phyloP scores from a whole-genome alignment of 371 early-diverging fungal species.

The Smittium culicis region DNA sequence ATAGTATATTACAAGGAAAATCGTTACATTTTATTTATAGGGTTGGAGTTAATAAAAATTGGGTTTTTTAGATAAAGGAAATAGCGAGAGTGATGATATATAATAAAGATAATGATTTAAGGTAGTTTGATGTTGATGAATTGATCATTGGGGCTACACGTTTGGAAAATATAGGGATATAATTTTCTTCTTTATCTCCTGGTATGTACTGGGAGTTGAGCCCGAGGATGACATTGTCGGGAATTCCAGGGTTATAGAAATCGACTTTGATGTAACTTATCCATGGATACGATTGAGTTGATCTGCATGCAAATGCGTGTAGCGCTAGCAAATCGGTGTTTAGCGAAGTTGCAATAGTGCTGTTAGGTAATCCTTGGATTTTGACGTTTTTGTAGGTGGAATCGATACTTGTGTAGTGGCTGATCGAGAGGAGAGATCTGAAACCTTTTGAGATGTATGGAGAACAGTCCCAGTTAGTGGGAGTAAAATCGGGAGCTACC shows the following conservation, averaged over 20 bases:
- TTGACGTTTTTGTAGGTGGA: neutral
- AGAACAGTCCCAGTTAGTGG: neutral
- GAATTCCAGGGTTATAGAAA: constrained; percentile 50
- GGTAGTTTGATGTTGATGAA: too few species aligned
- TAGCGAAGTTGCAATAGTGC: neutral
- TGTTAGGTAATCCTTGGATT: neutral
- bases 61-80: too few species aligned
- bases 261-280: constrained; percentile 48
- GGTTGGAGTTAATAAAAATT: too few species aligned
- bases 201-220: constrained; percentile 72
- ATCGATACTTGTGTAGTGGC: neutral
- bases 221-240: constrained; percentile 36
- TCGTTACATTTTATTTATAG: too few species aligned
- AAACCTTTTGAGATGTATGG: neutral
- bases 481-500: neutral
- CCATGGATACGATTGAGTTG: neutral
- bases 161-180: constrained; percentile 30
- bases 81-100: too few species aligned
- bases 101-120: too few species aligned
- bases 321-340: neutral
- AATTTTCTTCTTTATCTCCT: constrained; percentile 62
- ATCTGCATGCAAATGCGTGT: neutral
- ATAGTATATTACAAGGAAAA: too few species aligned
- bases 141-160: too few species aligned
- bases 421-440: neutral